A percentile compares a stretch with the other conserved stretches of the same genome.
phyloP scores from a whole-genome alignment of 2,329 filamentous ascomycete genomes.

The Aspergillus neoniger region DNA sequence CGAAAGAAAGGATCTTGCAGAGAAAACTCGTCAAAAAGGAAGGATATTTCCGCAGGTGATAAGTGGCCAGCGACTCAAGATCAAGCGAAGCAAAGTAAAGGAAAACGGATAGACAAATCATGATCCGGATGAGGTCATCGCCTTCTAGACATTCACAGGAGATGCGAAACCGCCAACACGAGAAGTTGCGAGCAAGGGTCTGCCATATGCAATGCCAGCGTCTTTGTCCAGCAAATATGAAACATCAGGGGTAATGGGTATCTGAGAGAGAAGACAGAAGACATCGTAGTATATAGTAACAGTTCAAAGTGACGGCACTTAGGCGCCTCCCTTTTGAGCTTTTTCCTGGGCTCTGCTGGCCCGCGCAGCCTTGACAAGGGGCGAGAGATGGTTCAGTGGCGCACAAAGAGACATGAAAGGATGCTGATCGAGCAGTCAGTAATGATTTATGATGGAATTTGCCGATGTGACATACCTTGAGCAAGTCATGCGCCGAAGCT shows the following conservation, averaged over 20 bases:
- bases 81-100: background rate
- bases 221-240: constrained; percentile 22
- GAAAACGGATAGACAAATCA: constrained; percentile 2
- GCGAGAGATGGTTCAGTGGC: constrained; percentile 74
- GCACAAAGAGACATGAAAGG: constrained; percentile 78
- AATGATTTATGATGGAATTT: background rate
- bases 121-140: constrained; percentile 24
- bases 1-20: constrained; percentile 14
- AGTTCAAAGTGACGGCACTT: constrained; percentile 22
- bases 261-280: constrained; percentile 31
- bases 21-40: constrained; percentile 5
- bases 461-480: constrained; percentile 67
- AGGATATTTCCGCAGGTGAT: constrained; percentile 11
- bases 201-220: constrained; percentile 23
- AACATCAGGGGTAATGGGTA: constrained; percentile 29
- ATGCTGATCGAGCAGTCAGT: constrained; percentile 56
- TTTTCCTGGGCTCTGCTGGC: constrained; percentile 85
- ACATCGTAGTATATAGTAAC: constrained; percentile 30
- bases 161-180: constrained; percentile 13
- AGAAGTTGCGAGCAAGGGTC: constrained; percentile 13
- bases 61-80: background rate
- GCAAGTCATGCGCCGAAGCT: constrained; percentile 88
- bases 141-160: constrained; percentile 27
- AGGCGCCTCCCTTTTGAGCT: constrained; percentile 61
- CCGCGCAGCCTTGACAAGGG: constrained; percentile 81